Base-by-base conservation (phyloP, 768 basidiomycete species). In the Naganishia antarctica region DNA sequence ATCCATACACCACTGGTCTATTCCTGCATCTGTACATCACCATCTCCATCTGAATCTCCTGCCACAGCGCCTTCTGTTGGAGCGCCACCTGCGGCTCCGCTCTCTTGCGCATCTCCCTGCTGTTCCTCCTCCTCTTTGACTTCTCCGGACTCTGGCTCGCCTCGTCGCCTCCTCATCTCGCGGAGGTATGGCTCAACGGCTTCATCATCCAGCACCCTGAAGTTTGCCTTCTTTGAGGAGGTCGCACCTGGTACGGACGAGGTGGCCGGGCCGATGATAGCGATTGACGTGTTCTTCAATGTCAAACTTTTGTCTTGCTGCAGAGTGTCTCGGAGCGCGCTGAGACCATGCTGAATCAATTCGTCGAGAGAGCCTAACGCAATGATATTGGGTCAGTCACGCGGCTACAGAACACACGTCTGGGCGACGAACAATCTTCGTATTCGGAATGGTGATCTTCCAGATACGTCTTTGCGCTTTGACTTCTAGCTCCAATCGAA, bases 301-400 rank as follows among this genome's bases (percentile, higher is more conserved):
- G 87, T 92, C 63, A 98, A 86, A 72, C 90, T 91, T 78, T 99
- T 99, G 81, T 98, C 96, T 74, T 99, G 96, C 73, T 98, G 96
- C 40, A 99, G 84, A 1, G 96, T 98, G 76, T 98, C 94, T 31
- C 91, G 86, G 16, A 99, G 84, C 13, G 96, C 94, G 65, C 92
- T 89, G 41, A 99, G 83, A 16, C 96, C 96, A 74, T 99, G 96
- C 69, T 83, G 84, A 78, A 98, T 86, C 34, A 99, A 83, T 43
- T 91, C 87, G 75, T 93, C 89, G 58, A 97, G 81, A 44, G 84
- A 83, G 76, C 85, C 92, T 94, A 75, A 18, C 8, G 37, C 43
- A 23, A n/a, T n/a, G 8, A 25, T 16, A 53, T n/a, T n/a, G n/a
- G n/a, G n/a, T n/a, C n/a, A n/a, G n/a, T n/a, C n/a, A n/a, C n/a